These are phyloP conservation scores for Erysimum cheiri DNA, from an alignment of 441 rosid genomes.

Conservation along the genomic window DNA sequence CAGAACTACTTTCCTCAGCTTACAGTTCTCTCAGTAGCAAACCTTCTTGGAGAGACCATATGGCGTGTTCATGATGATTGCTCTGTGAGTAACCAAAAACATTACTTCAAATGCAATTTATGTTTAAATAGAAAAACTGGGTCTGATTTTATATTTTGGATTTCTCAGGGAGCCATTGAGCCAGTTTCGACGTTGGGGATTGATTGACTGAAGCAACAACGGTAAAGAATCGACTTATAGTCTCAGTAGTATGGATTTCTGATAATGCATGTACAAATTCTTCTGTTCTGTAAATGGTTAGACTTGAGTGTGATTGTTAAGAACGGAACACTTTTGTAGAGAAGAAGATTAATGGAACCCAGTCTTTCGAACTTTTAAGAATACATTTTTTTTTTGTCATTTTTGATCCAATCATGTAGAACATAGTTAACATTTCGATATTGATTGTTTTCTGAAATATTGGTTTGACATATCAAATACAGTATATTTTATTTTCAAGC, in stretches of 20 bases:
- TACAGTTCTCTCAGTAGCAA: slow-evolving; percentile 88
- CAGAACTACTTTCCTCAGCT: slow-evolving; percentile 89
- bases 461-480: not conserved
- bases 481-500: not conserved
- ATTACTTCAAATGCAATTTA: not conserved
- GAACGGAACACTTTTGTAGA: slow-evolving; percentile 34
- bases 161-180: slow-evolving; percentile 78
- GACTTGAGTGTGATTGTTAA: slow-evolving; percentile 29
- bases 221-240: slow-evolving; percentile 3
- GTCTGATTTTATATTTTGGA: slow-evolving; percentile 41
- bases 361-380: slow-evolving; percentile 3
- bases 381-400: not conserved
- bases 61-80: slow-evolving; percentile 98
- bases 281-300: slow-evolving; percentile 36
- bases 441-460: not conserved
- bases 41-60: slow-evolving; percentile 91
- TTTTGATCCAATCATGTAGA: not conserved
- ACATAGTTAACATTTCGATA: not conserved
- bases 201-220: slow-evolving; percentile 52
- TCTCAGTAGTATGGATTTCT: slow-evolving; percentile 24
- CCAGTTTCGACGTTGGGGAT: slow-evolving; percentile 87
- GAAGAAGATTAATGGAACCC: slow-evolving; percentile 22
- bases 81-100: slow-evolving; percentile 45
- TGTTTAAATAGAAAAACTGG: not conserved
- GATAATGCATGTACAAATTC: slow-evolving; percentile 33